Percentiles rank a stretch among this genome's conserved stretches.
Evolutionary conservation across 352 stramenopile genomes (phyloP).

Genomic region (Phytophthora idaei): DNA sequence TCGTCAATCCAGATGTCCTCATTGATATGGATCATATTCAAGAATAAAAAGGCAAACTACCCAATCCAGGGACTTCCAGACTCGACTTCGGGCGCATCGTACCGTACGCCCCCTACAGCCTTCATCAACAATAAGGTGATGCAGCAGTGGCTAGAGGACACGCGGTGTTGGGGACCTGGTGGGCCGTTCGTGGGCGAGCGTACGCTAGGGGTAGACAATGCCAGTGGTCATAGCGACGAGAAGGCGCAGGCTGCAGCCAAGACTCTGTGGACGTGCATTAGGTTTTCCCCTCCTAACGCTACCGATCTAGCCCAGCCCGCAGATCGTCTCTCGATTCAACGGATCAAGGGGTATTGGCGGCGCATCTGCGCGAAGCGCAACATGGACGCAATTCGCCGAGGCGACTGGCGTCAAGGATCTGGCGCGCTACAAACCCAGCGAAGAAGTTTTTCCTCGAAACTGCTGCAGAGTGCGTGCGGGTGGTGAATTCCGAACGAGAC

Average conservation of each 20-base stretch:
- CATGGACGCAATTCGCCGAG: not conserved
- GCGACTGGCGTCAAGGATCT: not conserved
- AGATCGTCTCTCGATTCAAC: not conserved
- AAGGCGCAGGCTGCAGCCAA: not conserved
- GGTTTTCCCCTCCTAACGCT: not conserved
- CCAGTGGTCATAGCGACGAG: not conserved
- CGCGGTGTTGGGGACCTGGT: not conserved
- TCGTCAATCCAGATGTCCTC: no score
- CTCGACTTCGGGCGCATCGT: not conserved
- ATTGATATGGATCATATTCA: no score
- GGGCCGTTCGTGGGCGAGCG: not conserved
- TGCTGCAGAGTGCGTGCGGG: no score
- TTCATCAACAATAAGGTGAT: conserved; percentile 7
- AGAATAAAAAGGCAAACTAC: no score
- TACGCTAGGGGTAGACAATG: conserved; percentile 10
- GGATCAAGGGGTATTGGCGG: not conserved
- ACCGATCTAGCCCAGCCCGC: not conserved
- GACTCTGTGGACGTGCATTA: not conserved
- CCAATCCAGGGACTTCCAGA: not conserved
- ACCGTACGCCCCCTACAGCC: not conserved
- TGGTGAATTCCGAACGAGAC: not conserved
- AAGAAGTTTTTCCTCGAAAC: no score
- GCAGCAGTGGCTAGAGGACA: not conserved
- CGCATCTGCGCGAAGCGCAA: not conserved
- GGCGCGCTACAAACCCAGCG: no score